Evolutionary conservation across 169 alveolate genomes (phyloP).

Genomic region (Eimeria tenella): DNA sequence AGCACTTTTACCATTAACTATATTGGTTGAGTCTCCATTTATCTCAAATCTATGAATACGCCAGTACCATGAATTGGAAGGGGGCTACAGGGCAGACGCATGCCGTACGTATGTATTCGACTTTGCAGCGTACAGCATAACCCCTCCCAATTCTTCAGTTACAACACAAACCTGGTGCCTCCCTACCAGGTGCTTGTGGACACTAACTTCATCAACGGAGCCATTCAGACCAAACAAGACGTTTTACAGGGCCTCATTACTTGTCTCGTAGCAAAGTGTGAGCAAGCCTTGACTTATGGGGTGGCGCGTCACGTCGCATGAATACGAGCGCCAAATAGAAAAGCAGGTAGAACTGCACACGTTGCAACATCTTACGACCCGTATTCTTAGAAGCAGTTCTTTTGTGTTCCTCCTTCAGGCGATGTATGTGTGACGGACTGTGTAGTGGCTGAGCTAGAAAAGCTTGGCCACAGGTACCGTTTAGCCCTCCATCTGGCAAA

Average conservation of each 20-base stretch:
- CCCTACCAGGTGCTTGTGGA: conserved; percentile 93
- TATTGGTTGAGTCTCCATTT: no score
- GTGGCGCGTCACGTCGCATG: no score
- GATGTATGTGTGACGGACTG: conserved; percentile 98
- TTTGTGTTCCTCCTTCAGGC: conserved; percentile 42
- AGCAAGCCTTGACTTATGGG: conserved; percentile 18
- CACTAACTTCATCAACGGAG: conserved; percentile 99
- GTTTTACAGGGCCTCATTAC: conserved; percentile 97
- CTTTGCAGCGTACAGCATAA: conserved; percentile 76
- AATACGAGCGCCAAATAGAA: not conserved
- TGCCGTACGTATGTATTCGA: not conserved
- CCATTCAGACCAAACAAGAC: conserved; percentile 98
- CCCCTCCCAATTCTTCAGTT: conserved; percentile 80
- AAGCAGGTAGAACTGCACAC: not conserved
- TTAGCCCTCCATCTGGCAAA: conserved; percentile 97
- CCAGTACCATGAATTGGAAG: not conserved
- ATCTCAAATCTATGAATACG: no score
- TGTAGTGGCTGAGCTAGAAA: conserved; percentile 99
- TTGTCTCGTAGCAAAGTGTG: conserved; percentile 97
- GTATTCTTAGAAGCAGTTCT: not conserved
- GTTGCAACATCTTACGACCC: not conserved
- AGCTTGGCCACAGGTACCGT: conserved; percentile 98
- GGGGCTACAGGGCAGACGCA: not conserved
- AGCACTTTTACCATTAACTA: not conserved
- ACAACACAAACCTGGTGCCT: conserved; percentile 84